Conservation (phyloP, 257 asterid genomes). For the Jaltomata sinuosa region DNA sequence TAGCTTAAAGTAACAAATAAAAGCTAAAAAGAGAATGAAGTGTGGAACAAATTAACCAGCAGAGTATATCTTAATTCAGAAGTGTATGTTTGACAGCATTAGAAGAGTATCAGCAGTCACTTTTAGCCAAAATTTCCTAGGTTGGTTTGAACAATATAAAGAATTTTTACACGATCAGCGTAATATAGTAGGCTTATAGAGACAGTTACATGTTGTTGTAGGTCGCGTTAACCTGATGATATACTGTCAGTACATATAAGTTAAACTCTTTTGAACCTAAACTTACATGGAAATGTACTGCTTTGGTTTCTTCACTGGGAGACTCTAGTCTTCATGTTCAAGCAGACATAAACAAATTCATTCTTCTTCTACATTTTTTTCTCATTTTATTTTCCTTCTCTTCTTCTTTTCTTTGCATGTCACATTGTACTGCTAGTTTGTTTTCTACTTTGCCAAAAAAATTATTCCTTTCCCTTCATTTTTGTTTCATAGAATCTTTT, state of each 20-base stretch:
- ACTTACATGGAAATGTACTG: not conserved
- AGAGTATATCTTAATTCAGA: not conserved
- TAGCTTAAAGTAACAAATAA: not conserved
- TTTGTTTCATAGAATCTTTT: not conserved
- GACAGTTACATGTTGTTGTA: not conserved
- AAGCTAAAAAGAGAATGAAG: not conserved
- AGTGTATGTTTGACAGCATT: not conserved
- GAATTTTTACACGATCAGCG: not conserved
- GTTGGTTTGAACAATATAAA: not conserved
- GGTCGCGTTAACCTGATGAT: not conserved
- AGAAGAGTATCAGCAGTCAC: not conserved
- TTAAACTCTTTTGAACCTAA: not conserved
- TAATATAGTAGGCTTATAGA: not conserved
- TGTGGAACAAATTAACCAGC: not conserved
- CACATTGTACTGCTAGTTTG: not conserved
- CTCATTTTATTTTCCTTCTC: not conserved
- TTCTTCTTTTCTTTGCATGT: not conserved
- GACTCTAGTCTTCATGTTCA: not conserved
- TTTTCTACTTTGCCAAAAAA: slow-evolving; percentile 5
- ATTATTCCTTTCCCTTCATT: slow-evolving; percentile 26
- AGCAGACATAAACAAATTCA: not conserved
- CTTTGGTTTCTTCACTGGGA: not conserved
- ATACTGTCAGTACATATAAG: not conserved
- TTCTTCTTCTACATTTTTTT: not conserved
- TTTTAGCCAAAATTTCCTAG: not conserved